Evolutionary conservation across 2,329 filamentous ascomycete species (phyloP), one percentile per base, ranked within the genome.

Genomic region (Dichotomopilus funicola): DNA sequence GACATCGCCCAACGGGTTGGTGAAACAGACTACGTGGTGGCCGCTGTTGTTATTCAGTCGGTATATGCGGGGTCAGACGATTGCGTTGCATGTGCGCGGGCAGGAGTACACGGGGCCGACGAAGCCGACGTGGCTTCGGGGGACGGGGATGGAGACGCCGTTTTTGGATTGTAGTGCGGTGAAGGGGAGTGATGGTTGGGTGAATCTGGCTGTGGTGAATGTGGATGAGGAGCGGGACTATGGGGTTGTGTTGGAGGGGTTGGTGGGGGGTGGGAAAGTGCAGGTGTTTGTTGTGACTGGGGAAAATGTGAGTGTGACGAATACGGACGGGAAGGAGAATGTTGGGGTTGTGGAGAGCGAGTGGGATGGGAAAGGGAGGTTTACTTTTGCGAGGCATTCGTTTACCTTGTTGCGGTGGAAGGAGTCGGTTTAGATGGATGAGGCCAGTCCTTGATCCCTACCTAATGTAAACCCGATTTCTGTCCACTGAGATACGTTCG

Each of bases 21-120:
- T 83, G 49, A 85, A 84, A 72, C 87, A 91, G 72, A 82, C 86
- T 0, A 89, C 82, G 3, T 91, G 85, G 83, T 90, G 85, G 83
- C 85, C 87, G 5, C 73, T 89, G 48, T 75, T 85, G 55, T 75
- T 91, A 34, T 89, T 87, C 70, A 79, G 78, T 63, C 78, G 77
- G 64, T 86, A 82, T 68, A 91, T 92, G 88, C 82, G 86, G 37
- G 89, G 89, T 2, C 79, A 79, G 66, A 85, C 84, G 0, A 70
- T 92, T 2, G 82, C 80, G 3, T 74, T 83, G 3, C 83, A 91
- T 68, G 79, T 91, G 6, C 76, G 77, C 5, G 77, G 78, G 49
- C 77, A 76, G 1, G 77, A 80, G 37, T 92, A 91, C 65, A 75
- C 78, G 12, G 88, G 88, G 1, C 74, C 73, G n/a, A 88, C 85